phyloP scores from a whole-genome alignment of 345 rosid genomes.

The Angophora floribunda region DNA sequence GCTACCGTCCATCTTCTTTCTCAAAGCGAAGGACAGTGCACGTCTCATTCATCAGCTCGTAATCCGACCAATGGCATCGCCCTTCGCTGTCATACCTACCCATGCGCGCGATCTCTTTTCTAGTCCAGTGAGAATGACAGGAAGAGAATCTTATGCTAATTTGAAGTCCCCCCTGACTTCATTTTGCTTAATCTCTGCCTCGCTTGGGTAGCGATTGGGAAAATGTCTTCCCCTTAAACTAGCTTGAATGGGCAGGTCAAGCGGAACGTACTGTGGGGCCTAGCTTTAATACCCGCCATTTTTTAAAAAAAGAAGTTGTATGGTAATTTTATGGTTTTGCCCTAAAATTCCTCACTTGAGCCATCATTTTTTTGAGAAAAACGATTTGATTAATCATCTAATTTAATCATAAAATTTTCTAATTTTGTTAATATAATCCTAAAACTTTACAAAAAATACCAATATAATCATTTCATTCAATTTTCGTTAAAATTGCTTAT shows the following conservation, averaged over 20 bases:
- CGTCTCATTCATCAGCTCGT: no score
- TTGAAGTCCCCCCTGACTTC: background rate
- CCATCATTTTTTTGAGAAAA: background rate
- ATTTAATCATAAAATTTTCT: no score
- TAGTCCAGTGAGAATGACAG: background rate
- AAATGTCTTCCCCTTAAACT: background rate
- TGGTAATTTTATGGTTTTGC: background rate
- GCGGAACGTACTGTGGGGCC: background rate
- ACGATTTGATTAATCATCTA: rapidly evolving
- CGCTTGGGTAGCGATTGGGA: background rate
- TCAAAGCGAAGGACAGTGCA: background rate
- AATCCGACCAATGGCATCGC: background rate
- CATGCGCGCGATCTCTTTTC: background rate
- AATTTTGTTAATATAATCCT: no score
- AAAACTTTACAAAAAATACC: no score
- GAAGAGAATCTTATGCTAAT: background rate
- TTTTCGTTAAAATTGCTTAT: no score
- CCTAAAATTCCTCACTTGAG: background rate
- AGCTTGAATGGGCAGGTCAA: background rate
- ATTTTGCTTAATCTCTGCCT: background rate
- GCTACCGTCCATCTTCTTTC: background rate
- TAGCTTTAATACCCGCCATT: background rate
- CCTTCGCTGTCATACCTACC: background rate
- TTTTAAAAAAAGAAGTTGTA: no score
- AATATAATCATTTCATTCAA: background rate